Evolutionary conservation across 2,329 filamentous ascomycete species (phyloP), one percentile per base, ranked within the genome.

Genomic region (Beauveria rudraprayagi): DNA sequence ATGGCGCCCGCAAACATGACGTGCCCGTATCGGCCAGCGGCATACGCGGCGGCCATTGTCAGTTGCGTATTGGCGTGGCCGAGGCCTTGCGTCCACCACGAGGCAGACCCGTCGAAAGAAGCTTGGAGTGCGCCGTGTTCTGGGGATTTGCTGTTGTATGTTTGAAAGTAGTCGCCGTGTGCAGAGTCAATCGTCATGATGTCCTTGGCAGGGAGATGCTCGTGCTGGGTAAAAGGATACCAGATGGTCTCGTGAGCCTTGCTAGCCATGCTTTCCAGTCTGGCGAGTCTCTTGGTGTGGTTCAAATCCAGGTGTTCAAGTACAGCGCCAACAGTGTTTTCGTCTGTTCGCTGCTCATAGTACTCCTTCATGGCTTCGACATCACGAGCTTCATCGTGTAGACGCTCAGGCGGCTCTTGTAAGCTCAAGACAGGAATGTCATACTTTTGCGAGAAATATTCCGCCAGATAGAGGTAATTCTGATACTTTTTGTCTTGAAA

Each of bases 41-140:
- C 90, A 68, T 94, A 87, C 0, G 91, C 89, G 2, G 90, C 90
- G 0, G 89, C 85, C 1, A 94, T 80, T 0, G 89, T 83, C 1
- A 95, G 77, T 0, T 80, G 75, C 0, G 90, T 83, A 66, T 90
- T 92, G 6, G 86, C 88, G 65, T 95, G 91, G 1, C 91, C 91
- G 0, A 95, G 80, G 2, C 91, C 91, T 72, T 95, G 91, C 0
- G 91, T 95, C 91, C 91, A 95, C 91, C 91, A 95, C 0, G 90
- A 93, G 1, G 90, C 90, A 0, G 90, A 94, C 2, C 88, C 91
- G 66, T 95, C 91, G 60, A 94, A 92, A 0, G 88, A 87, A 1
- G 89, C 81, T 51, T 79, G 80, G 0, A 91, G 73, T 3, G 85
- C 68, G 7, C 75, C 66, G 5, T 68, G 28, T 10, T 26, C 1